Evolutionary conservation across 2,329 filamentous ascomycete genomes (phyloP).

Genomic region (Penicillium sp.): DNA sequence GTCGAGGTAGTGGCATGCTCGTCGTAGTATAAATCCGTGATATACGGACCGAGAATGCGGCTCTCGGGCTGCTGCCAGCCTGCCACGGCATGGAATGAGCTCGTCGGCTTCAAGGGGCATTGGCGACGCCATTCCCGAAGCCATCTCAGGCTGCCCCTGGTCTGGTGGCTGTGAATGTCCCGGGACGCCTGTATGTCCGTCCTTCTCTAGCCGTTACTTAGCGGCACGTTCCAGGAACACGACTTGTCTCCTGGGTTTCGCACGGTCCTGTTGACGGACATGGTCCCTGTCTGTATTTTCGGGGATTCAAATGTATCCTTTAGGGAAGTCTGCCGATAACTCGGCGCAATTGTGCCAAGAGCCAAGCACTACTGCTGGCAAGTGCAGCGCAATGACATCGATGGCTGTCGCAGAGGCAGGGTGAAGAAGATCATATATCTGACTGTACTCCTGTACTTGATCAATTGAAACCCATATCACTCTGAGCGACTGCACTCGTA

Average conservation of each 20-base stretch:
- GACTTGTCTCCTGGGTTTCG: background rate
- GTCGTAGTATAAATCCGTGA: background rate
- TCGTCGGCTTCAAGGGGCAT: background rate
- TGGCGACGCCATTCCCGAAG: background rate
- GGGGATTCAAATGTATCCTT: background rate
- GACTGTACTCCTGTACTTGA: background rate
- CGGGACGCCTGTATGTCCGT: background rate
- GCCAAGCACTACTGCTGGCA: slow-evolving; percentile 1
- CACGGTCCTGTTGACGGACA: background rate
- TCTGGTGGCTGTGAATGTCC: background rate
- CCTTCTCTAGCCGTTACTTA: background rate
- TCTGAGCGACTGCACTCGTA: background rate
- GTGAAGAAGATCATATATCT: background rate
- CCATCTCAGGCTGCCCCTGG: background rate
- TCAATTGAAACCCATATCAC: background rate
- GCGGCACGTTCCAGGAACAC: background rate
- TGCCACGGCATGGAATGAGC: background rate
- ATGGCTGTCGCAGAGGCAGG: background rate
- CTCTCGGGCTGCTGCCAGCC: background rate
- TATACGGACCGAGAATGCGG: background rate
- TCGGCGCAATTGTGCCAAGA: background rate
- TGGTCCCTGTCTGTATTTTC: background rate
- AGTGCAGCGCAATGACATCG: slow-evolving; percentile 9
- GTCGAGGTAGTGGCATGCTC: background rate
- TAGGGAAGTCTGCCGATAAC: slow-evolving; percentile 1